These are phyloP conservation scores for Xanthoconium stramineum DNA, from an alignment of 768 basidiomycete species.

Conservation along the genomic window DNA sequence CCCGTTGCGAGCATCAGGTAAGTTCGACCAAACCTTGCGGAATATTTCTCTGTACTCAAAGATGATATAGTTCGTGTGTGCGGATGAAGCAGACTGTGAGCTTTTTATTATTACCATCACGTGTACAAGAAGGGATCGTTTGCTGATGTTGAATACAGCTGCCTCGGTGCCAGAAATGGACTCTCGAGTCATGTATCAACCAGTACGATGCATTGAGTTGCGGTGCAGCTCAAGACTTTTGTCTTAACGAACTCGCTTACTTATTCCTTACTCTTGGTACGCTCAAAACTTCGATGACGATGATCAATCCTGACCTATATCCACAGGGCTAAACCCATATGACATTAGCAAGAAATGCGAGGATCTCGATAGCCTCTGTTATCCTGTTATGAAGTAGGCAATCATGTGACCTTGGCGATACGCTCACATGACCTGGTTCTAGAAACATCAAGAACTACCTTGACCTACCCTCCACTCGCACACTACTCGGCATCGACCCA, in stretches of 20 bases:
- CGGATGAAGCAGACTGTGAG: slow-evolving; percentile 43
- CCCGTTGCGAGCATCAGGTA: slow-evolving; percentile 42
- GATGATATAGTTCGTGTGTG: slow-evolving; percentile 32
- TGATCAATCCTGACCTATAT: not conserved
- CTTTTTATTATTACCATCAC: not conserved
- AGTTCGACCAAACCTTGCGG: not conserved
- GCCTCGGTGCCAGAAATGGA: slow-evolving; percentile 63
- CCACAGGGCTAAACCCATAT: slow-evolving; percentile 53
- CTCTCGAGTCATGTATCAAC: slow-evolving; percentile 59
- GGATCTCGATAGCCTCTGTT: slow-evolving; percentile 49
- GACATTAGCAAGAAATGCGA: slow-evolving; percentile 65
- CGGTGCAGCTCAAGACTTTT: slow-evolving; percentile 64
- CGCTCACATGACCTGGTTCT: slow-evolving; percentile 2
- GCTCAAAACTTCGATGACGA: slow-evolving; percentile 5
- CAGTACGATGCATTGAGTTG: slow-evolving; percentile 67
- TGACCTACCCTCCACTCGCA: slow-evolving; percentile 50
- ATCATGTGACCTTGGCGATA: not conserved
- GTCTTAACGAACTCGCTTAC: slow-evolving; percentile 41
- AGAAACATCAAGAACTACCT: slow-evolving; percentile 64
- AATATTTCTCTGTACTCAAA: not conserved
- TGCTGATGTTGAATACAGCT: slow-evolving; percentile 40
- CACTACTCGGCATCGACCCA: slow-evolving; percentile 60
- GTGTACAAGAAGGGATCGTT: not conserved
- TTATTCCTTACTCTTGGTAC: slow-evolving; percentile 34
- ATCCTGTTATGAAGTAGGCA: slow-evolving; percentile 41